A percentile compares a stretch with the other conserved stretches of the same genome.
Conservation (phyloP, 495 filamentous ascomycete species). For the Penicillium paradoxum region DNA sequence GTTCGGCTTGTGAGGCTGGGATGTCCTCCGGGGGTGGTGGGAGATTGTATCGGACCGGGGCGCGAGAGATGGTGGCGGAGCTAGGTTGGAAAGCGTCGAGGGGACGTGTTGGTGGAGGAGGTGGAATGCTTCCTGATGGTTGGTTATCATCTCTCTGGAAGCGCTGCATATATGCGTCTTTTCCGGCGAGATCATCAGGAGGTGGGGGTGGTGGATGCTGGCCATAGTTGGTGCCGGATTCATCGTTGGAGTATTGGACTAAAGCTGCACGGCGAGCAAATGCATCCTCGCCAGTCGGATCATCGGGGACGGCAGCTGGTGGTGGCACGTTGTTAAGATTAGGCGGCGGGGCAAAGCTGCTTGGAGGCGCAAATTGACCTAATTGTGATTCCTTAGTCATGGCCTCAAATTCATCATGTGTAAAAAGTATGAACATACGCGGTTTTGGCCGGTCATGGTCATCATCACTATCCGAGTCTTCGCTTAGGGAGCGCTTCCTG, state of each 20-base stretch:
- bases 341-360: conserved; percentile 70
- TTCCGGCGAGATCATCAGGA: conserved; percentile 53
- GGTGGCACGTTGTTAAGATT: conserved; percentile 39
- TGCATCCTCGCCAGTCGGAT: conserved; percentile 65
- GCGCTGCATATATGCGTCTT: conserved; percentile 64
- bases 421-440: conserved; percentile 38
- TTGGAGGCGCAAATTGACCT: conserved; percentile 71
- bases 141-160: conserved; percentile 41
- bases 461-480: conserved; percentile 55
- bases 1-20: conserved; percentile 51
- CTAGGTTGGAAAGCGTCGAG: conserved; percentile 38
- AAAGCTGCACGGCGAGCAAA: conserved; percentile 61
- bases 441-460: conserved; percentile 47
- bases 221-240: not conserved
- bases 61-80: conserved; percentile 68
- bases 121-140: conserved; percentile 29
- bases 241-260: conserved; percentile 17
- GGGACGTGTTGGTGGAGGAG: conserved; percentile 30
- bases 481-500: conserved; percentile 45
- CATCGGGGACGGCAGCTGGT: conserved; percentile 43
- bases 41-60: conserved; percentile 77
- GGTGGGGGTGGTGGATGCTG: conserved; percentile 19
- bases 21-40: conserved; percentile 55
- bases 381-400: conserved; percentile 7
- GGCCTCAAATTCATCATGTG: not conserved